A percentile compares a stretch with the other conserved stretches of the same genome.
phyloP scores from a whole-genome alignment of 805 yeast species.

The Cyberlindnera xishuangbannaensis region DNA sequence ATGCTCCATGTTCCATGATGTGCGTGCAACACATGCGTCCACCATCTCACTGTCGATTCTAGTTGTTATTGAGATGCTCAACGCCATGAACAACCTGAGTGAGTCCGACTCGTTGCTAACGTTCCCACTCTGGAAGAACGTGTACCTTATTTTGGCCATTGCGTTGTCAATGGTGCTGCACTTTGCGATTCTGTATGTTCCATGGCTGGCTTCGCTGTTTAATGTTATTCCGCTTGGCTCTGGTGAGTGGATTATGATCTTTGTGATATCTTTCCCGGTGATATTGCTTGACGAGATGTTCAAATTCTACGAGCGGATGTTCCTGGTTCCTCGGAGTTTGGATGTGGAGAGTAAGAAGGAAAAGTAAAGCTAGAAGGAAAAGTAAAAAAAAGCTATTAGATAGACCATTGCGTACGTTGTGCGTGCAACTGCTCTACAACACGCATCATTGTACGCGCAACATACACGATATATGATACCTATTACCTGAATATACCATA shows the following conservation, averaged over 20 bases:
- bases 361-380: no score
- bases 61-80: conserved; percentile 37
- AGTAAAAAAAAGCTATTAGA: no score
- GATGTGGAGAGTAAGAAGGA: conserved; percentile 7
- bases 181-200: conserved; percentile 29
- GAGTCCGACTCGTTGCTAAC: conserved; percentile 33
- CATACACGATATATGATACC: no score
- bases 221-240: conserved; percentile 28
- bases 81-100: conserved; percentile 34
- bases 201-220: conserved; percentile 29
- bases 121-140: conserved; percentile 34
- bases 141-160: conserved; percentile 33
- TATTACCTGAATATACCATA: no score
- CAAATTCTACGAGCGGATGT: conserved; percentile 32
- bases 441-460: no score
- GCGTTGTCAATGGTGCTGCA: conserved; percentile 31
- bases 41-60: conserved; percentile 35
- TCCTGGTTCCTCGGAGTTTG: no score
- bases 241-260: conserved; percentile 32
- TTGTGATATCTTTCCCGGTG: conserved; percentile 31
- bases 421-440: no score
- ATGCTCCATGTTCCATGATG: conserved; percentile 28
- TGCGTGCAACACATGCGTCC: conserved; percentile 27
- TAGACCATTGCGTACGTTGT: no score
- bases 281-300: conserved; percentile 33